phyloP scores from a whole-genome alignment of 202 grass and related monocot species.

The Elaeis oleifera region DNA sequence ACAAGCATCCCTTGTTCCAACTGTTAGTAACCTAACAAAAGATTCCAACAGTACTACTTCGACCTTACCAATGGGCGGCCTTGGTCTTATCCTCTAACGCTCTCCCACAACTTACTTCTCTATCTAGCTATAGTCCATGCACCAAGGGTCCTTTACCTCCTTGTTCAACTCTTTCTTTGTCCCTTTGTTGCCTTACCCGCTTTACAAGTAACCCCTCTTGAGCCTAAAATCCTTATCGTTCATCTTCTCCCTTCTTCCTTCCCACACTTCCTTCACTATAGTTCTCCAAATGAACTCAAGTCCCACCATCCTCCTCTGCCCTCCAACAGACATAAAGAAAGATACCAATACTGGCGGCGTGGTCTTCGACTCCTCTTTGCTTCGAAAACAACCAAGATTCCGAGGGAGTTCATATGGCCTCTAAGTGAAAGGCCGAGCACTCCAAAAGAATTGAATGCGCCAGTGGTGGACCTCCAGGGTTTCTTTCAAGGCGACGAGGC shows the following conservation, averaged over 20 bases:
- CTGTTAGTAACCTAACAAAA: too few species aligned
- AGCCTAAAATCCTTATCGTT: neutral
- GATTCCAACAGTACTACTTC: too few species aligned
- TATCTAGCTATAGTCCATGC: too few species aligned
- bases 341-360: neutral
- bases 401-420: constrained; percentile 10
- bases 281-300: neutral
- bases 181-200: neutral
- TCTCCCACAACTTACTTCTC: too few species aligned
- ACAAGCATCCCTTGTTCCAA: too few species aligned
- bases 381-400: constrained; percentile 2
- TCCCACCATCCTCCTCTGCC: neutral
- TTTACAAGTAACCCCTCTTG: neutral
- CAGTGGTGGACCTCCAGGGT: constrained; percentile 2
- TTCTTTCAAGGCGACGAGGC: constrained; percentile 1
- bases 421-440: neutral
- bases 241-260: neutral
- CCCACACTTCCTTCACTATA: neutral
- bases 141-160: too few species aligned
- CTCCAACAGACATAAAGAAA: neutral
- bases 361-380: constrained; percentile 1
- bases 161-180: neutral
- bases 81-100: too few species aligned
- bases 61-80: too few species aligned
- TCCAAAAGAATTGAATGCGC: neutral